Evolutionary conservation across 1,139 yeast species (phyloP), one percentile per base, ranked within the genome.

Genomic region (Diutina mesorugosa): DNA sequence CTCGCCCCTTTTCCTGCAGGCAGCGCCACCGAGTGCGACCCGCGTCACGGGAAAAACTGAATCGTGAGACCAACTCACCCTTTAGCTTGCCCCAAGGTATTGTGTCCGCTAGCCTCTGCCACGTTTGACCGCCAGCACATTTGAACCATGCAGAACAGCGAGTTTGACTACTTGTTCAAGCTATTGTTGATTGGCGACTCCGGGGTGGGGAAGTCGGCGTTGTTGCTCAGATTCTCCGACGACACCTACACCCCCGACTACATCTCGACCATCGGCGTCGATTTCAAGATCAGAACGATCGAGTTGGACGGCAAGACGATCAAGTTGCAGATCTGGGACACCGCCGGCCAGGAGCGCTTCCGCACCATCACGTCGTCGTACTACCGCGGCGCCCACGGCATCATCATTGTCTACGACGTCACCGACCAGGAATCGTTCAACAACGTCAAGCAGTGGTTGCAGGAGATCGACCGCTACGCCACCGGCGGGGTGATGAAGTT

Each of bases 331-430:
- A 91, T 93, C 69, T 93, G 99, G 99, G 99, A 93, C 70, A 93
- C 99, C 57, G 99, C 99, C 8, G 99, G 99, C 51, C 99, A 93
- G 76, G 99, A 93, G 72, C 80, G 99, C 65, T 93, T 93, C 77
- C 84, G 98, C 75, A 93, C 99, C 58, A 93, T 93, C 74, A 95
- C 99, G 10, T 89, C 97, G 14, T 90, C 98, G 12, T 93, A 95
- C 76, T 93, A 93, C 78, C 86, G 99, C 70, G 99, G 99, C 57
- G 97, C 99, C 29, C 98, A 91, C 67, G 99, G 99, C 61, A 93
- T 93, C 71, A 93, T 93, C 67, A 93, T 93, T 65, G 99, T 93
- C 57, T 93, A 93, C 71, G 99, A 93, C 70, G 98, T 93, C 56
- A 95, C 99, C 56, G 99, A 93, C 72, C 97, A 90, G 74, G 98